These are phyloP conservation scores for Termitomyces sp. DNA, from an alignment of 768 basidiomycete genomes.

Conservation along the genomic window DNA sequence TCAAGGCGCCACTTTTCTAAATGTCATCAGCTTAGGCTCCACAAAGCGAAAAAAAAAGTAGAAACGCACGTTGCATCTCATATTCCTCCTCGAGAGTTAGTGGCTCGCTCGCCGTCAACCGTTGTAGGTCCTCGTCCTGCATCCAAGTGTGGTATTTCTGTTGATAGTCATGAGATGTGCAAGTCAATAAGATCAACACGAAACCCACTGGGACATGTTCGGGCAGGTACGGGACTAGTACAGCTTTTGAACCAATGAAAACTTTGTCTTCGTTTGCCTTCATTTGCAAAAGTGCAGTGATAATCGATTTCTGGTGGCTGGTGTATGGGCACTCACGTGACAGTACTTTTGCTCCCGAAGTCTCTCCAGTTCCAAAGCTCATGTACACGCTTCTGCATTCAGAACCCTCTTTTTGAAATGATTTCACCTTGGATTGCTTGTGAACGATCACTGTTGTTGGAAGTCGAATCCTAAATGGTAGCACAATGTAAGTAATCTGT, in stretches of 20 bases:
- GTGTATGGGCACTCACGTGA: too few species aligned
- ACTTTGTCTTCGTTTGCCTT: constrained; percentile 59
- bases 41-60: background rate
- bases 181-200: background rate
- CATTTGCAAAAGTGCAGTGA: too few species aligned
- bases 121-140: constrained; percentile 64
- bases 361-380: too few species aligned
- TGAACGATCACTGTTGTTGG: too few species aligned
- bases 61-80: constrained; percentile 74
- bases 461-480: too few species aligned
- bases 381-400: too few species aligned
- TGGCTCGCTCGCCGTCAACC: constrained; percentile 81
- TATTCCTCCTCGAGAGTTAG: constrained; percentile 77
- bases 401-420: too few species aligned
- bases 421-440: too few species aligned
- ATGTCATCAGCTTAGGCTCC: background rate
- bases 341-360: too few species aligned
- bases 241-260: constrained; percentile 58
- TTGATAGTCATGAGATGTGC: background rate
- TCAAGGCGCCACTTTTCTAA: constrained; percentile 84
- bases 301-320: too few species aligned
- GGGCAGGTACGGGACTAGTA: constrained; percentile 78
- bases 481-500: too few species aligned
- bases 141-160: constrained; percentile 94
- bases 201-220: constrained; percentile 43